Conservation (phyloP, 2,329 filamentous ascomycete genomes). For the Hirsutella rhossiliensis region DNA sequence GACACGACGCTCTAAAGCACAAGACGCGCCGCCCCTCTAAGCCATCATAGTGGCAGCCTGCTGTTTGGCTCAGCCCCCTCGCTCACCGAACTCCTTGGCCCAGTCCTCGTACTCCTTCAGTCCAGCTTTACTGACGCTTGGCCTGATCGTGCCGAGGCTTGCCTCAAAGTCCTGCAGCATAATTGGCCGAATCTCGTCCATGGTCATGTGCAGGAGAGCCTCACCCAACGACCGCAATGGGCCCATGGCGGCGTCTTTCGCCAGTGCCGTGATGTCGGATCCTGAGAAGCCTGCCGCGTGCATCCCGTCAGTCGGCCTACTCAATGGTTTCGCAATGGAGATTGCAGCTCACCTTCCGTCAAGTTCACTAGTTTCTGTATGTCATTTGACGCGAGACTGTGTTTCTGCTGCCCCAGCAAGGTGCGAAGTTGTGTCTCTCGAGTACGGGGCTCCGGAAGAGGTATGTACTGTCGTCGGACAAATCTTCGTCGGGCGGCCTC, state of each 20-base stretch:
- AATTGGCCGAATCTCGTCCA: slow-evolving; percentile 89
- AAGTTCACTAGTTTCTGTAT: slow-evolving; percentile 62
- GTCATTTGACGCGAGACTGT: slow-evolving; percentile 60
- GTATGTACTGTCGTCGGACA: slow-evolving; percentile 90
- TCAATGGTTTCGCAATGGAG: not conserved
- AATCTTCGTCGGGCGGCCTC: slow-evolving; percentile 87
- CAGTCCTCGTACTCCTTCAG: slow-evolving; percentile 87
- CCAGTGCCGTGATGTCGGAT: slow-evolving; percentile 89
- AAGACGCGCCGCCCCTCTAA: not conserved
- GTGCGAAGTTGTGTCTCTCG: slow-evolving; percentile 67
- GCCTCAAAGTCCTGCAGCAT: slow-evolving; percentile 70
- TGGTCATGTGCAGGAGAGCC: slow-evolving; percentile 77
- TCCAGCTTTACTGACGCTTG: slow-evolving; percentile 77
- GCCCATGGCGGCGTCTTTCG: slow-evolving; percentile 97
- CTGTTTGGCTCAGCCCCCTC: slow-evolving; percentile 50
- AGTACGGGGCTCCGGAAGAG: slow-evolving; percentile 75
- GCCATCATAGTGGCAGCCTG: not conserved
- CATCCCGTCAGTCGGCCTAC: not conserved
- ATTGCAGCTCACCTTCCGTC: slow-evolving; percentile 59
- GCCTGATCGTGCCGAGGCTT: slow-evolving; percentile 74
- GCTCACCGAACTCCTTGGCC: slow-evolving; percentile 85
- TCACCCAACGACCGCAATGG: slow-evolving; percentile 84
- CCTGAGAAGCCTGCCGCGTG: slow-evolving; percentile 71
- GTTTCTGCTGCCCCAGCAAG: slow-evolving; percentile 77
- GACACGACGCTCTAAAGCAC: too few species aligned